Conservation (phyloP, 352 stramenopile species). For the Paralagenidium karlingii region DNA sequence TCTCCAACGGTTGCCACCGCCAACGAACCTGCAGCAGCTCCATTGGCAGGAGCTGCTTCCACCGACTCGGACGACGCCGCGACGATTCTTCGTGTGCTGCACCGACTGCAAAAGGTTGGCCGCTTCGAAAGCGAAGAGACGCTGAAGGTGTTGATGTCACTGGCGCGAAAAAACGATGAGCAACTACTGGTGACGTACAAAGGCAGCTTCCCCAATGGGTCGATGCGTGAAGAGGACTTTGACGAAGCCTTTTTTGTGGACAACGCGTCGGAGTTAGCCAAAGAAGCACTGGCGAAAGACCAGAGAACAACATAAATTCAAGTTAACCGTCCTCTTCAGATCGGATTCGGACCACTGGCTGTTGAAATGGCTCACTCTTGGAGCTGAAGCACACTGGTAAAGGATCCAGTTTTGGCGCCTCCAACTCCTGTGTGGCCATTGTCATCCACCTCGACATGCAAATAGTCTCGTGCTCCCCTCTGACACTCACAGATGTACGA, state of each 20-base stretch:
- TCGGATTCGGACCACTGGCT: neutral
- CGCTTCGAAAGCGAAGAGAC: constrained; percentile 44
- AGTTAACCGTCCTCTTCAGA: constrained; percentile 1
- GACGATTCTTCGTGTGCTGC: constrained; percentile 58
- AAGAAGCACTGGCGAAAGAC: constrained; percentile 31
- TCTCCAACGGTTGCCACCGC: neutral
- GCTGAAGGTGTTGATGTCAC: constrained; percentile 73
- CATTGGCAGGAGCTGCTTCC: neutral
- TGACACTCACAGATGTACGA: constrained; percentile 29
- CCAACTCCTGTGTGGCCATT: constrained; percentile 31
- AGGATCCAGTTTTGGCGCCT: constrained; percentile 15
- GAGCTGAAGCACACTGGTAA: too few relatives aligned
- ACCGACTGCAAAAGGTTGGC: constrained; percentile 73
- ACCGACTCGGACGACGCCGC: constrained; percentile 16
- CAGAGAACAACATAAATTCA: constrained; percentile 6
- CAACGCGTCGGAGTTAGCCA: constrained; percentile 63
- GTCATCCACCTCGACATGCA: constrained; percentile 39
- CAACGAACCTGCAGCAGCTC: constrained; percentile 12
- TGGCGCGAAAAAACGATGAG: constrained; percentile 71
- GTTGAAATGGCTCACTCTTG: neutral
- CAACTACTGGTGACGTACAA: constrained; percentile 70
- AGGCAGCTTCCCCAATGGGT: constrained; percentile 50
- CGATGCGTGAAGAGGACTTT: constrained; percentile 37
- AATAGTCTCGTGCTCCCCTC: constrained; percentile 13
- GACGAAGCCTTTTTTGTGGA: constrained; percentile 78